Conservation (phyloP, 148 eudicot species). For the Vaccinium corymbosum region DNA sequence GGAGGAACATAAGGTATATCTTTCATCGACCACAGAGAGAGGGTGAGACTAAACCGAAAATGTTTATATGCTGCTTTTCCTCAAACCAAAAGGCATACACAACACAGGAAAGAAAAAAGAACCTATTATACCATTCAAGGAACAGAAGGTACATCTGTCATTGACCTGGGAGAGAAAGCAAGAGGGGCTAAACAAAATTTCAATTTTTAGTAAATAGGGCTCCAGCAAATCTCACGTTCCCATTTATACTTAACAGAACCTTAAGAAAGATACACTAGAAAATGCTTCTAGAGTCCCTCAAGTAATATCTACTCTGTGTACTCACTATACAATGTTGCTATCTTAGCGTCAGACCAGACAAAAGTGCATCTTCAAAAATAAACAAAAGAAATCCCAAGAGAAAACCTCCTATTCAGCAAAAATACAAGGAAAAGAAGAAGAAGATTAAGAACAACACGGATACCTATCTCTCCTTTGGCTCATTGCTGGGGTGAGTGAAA, state of each 20-base stretch:
- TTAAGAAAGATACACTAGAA: not conserved
- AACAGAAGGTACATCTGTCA: too few species aligned
- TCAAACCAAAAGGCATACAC: too few species aligned
- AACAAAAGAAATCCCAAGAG: not conserved
- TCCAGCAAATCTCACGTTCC: not conserved
- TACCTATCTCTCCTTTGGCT: constrained; percentile 99
- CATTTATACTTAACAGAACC: not conserved
- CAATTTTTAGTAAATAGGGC: not conserved
- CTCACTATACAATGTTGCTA: not conserved
- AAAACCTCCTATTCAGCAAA: constrained; percentile 1
- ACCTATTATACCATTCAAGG: too few species aligned
- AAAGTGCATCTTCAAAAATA: not conserved
- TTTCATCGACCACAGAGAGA: not conserved
- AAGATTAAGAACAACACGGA: not conserved
- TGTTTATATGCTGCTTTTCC: too few species aligned
- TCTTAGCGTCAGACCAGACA: not conserved
- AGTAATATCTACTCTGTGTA: not conserved
- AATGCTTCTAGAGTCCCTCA: not conserved
- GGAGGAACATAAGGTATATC: not conserved
- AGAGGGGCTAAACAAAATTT: too few species aligned
- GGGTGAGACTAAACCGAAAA: not conserved
- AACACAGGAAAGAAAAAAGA: too few species aligned
- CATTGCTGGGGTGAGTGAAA: constrained; percentile 93
- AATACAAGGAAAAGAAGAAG: not conserved
- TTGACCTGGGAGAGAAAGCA: too few species aligned